Percentiles rank a stretch among this genome's conserved stretches.
Conservation (phyloP, 2,329 filamentous ascomycete species). For the Westerdykella ornata region DNA sequence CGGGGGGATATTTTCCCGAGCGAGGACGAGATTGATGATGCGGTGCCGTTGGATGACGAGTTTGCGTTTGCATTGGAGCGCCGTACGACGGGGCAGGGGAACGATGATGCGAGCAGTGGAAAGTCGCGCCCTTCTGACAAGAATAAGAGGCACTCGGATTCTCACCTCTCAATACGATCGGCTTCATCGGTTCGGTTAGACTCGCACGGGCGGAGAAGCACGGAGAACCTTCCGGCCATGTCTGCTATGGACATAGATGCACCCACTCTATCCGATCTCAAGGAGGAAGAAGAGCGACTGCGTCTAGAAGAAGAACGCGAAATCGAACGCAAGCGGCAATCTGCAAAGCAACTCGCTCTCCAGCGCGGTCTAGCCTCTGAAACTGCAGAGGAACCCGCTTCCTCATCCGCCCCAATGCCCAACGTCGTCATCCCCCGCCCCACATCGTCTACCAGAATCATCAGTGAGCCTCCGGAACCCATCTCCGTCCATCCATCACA, state of each 20-base stretch:
- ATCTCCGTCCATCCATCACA: constrained; percentile 7
- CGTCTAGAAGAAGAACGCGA: constrained; percentile 51
- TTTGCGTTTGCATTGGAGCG: constrained; percentile 78
- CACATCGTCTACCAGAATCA: constrained; percentile 13
- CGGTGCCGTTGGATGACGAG: constrained; percentile 85
- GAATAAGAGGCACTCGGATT: constrained; percentile 34
- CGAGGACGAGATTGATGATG: constrained; percentile 80
- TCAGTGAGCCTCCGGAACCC: constrained; percentile 8
- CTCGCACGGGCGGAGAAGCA: neutral
- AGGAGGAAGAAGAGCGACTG: constrained; percentile 51
- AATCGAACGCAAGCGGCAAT: constrained; percentile 48
- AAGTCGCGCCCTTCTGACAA: constrained; percentile 48
- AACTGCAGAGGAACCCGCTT: constrained; percentile 7
- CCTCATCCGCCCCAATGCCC: constrained; percentile 3
- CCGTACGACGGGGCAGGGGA: constrained; percentile 51
- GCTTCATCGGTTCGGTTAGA: constrained; percentile 9
- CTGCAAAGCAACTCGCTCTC: constrained; percentile 50
- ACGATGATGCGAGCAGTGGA: constrained; percentile 65
- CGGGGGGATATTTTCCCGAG: constrained; percentile 87
- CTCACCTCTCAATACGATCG: constrained; percentile 18
- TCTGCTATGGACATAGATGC: constrained; percentile 8
- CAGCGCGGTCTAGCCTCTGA: constrained; percentile 45
- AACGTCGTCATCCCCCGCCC: constrained; percentile 6
- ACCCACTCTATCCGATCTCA: constrained; percentile 50
- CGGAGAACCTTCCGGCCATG: neutral